Evolutionary conservation across 2,329 filamentous ascomycete genomes (phyloP), one percentile per base, ranked within the genome.

Genomic region (Trichoderma lentiforme): DNA sequence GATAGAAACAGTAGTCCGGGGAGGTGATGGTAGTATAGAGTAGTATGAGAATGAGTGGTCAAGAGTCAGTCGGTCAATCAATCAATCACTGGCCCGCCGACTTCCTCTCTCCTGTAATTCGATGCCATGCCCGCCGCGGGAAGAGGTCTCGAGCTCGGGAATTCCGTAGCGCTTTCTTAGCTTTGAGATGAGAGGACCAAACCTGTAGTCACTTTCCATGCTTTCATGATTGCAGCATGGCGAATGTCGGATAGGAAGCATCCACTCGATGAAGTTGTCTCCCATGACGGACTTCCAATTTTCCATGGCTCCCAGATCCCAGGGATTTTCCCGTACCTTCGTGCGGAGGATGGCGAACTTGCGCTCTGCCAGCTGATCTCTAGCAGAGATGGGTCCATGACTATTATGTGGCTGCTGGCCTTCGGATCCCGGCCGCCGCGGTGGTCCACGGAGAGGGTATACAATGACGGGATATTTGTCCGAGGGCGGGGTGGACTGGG

Each of bases 221-320:
- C 85, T 87, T 61, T 89, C 89, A 76, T 95, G 92, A 68, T 88
- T 87, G 65, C 87, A 87, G 79, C 92, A 95, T 0, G 95, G 95
- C 5, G 92, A 94, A 72, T 88, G 86, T 71, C 85, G 89, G 39
- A 97, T 80, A 0, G 95, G 95, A 1, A 97, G 82, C 14, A 97
- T 78, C 95, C 95, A 98, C 73, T 97, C 92, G 15, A 91, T 73
- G 2, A 90, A 74, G 24, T 83, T 88, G 61, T 87, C 82, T 0
- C 95, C 95, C 90, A 99, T 94, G 28, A 98, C 89, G 15, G 91
- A 87, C 74, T 89, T 88, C 82, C 94, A 91, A 78, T 98, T 98
- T 32, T 85, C 82, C 73, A 87, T 85, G 9, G 83, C 82, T 2
- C 92, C 93, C 1, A 96, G 83, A 76, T 97, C 89, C 90, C 94